A percentile compares a stretch with the other conserved stretches of the same genome.
Evolutionary conservation across 306 rosid species (phyloP).

Genomic region (Cucumis melo): DNA sequence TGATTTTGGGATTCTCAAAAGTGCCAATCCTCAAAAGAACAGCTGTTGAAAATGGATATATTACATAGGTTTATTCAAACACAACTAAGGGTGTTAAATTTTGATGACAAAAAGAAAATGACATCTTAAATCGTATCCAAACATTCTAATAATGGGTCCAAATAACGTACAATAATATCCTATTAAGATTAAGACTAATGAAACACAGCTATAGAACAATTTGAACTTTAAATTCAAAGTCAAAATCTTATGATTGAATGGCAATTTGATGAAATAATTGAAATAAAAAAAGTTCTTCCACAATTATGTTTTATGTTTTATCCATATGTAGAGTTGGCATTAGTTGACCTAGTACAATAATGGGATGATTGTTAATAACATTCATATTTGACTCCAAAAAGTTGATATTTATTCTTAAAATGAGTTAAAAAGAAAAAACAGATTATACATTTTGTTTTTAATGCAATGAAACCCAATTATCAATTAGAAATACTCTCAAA

Average conservation of each 20-base stretch:
- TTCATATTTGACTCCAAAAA: no score
- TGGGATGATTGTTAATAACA: no score
- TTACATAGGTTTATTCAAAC: neutral
- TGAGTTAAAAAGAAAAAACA: no score
- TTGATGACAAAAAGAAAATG: neutral
- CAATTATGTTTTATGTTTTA: neutral
- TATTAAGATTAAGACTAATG: neutral
- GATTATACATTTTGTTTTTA: no score
- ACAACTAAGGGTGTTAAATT: neutral
- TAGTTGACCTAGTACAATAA: no score
- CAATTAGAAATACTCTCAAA: no score
- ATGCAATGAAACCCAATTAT: no score
- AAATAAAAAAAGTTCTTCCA: no score
- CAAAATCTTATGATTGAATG: neutral
- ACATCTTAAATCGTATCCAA: neutral
- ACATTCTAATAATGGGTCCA: neutral
- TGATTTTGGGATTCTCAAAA: neutral
- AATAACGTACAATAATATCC: neutral
- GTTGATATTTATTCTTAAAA: no score
- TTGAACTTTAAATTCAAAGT: neutral
- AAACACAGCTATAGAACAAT: neutral
- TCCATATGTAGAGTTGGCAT: no score
- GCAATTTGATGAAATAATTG: no score
- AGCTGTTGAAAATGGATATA: neutral
- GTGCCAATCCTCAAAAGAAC: neutral